Evolutionary conservation across 176 grass and related monocot genomes (phyloP), one percentile per base, ranked within the genome.

Genomic region (Oryza officinalis): DNA sequence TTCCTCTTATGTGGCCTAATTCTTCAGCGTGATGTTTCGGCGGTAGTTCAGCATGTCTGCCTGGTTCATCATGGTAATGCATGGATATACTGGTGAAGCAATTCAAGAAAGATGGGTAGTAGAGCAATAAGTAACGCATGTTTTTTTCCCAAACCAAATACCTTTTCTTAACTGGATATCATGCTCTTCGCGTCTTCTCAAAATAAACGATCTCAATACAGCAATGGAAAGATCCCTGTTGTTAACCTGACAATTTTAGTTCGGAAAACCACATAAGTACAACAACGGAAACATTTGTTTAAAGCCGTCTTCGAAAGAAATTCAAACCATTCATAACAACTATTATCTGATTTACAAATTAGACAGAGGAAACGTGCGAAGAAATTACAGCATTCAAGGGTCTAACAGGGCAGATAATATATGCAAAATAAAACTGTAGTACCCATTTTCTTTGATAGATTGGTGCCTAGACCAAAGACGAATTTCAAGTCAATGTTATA

Each of bases 141-240:
- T 63, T 63, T 15, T 15, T 11, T 71, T 2, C 44, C 33, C 65
- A 40, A 49, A 69, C 28, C 15, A 4, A 50, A 45, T 69, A 54
- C 78, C 78, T 79, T 66, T 88, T 11, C 23, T 84, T 63, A 28
- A 72, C 9, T 20, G 28, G 81, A 8, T 8, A 33, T 72, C 85
- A 91, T 87, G 67, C 9, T 88, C 85, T 77, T 91, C 89, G 23
- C 37, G 46, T 40, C 72, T 83, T 77, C 67, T 87, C 20, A 20
- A 76, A 80, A 88, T 67, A 88, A 85, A 91, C n/a, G 81, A 81
- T 71, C 81, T 85, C 35, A 91, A 45, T 26, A 91, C 89, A 74
- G 89, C 75, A 74, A 91, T 61, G 1, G 89, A 91, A 69, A 88
- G 63, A 50, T 88, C 89, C 68, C 85, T 84, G 78, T 91, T 91